phyloP scores from a whole-genome alignment of 805 yeast species.

The Yamadazyma takamatsuzukensis region DNA sequence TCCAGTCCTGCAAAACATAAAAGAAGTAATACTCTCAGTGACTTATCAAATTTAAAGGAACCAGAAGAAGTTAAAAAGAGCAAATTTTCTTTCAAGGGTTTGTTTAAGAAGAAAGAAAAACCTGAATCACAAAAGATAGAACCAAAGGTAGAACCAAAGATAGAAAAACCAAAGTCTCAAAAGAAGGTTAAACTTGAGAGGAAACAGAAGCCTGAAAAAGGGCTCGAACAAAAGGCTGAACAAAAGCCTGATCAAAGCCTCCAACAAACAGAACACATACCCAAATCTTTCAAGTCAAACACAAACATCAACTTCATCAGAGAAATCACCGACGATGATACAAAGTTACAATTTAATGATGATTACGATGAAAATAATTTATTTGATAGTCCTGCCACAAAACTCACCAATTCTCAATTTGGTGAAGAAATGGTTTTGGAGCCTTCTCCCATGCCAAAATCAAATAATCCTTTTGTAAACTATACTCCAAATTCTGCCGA shows the following conservation, averaged over 20 bases:
- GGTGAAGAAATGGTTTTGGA: slow-evolving; percentile 28
- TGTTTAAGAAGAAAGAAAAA: slow-evolving; percentile 36
- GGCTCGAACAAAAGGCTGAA: not conserved
- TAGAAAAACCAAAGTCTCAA: not conserved
- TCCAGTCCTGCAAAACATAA: slow-evolving; percentile 14
- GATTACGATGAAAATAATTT: slow-evolving; percentile 20
- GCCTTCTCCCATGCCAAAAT: slow-evolving; percentile 17
- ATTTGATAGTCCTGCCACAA: slow-evolving; percentile 21
- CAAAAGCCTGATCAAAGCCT: not conserved
- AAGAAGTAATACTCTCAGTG: slow-evolving; percentile 20
- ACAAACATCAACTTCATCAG: slow-evolving; percentile 23
- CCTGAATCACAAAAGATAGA: slow-evolving; percentile 2
- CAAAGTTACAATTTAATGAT: slow-evolving; percentile 11
- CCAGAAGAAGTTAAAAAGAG: slow-evolving; percentile 17
- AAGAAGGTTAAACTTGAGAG: not conserved
- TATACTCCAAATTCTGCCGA: slow-evolving; percentile 3
- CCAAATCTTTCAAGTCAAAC: slow-evolving; percentile 12
- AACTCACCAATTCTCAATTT: slow-evolving; percentile 15
- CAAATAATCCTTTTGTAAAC: slow-evolving; percentile 11
- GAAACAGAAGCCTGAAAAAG: not conserved
- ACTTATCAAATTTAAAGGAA: slow-evolving; percentile 11
- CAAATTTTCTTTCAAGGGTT: slow-evolving; percentile 35
- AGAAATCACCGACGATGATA: slow-evolving; percentile 24
- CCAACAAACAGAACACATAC: slow-evolving; percentile 5
- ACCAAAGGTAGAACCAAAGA: slow-evolving; percentile 1